phyloP scores from a whole-genome alignment of 2,329 filamentous ascomycete genomes.

The Aureobasidium pullulans region DNA sequence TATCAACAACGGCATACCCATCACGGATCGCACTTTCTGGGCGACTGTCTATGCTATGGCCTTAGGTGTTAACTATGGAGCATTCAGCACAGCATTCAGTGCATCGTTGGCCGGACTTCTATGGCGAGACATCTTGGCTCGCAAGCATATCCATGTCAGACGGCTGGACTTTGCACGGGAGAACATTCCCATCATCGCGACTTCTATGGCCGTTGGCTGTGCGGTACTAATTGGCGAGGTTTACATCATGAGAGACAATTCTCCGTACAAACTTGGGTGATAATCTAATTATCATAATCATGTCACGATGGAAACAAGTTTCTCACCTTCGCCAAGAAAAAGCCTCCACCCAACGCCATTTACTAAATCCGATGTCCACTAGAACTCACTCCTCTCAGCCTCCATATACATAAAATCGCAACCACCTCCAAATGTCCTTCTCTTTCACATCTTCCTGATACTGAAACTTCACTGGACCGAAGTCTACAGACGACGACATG shows the following conservation, averaged over 20 bases:
- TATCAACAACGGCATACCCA: slow-evolving; percentile 34
- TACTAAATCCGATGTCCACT: no score
- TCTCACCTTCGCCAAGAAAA: no score
- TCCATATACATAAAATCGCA: no score
- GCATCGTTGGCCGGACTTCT: slow-evolving; percentile 64
- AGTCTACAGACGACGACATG: no score
- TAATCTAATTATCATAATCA: background rate
- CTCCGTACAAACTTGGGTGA: slow-evolving; percentile 28
- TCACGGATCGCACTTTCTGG: slow-evolving; percentile 63
- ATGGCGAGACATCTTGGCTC: slow-evolving; percentile 62
- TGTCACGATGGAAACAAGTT: background rate
- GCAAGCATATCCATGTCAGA: slow-evolving; percentile 61
- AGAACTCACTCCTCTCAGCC: no score
- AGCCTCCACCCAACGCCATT: no score
- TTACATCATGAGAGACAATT: slow-evolving; percentile 47
- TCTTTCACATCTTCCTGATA: no score
- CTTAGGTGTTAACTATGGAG: slow-evolving; percentile 66
- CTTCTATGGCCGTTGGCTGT: slow-evolving; percentile 59
- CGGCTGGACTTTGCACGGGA: slow-evolving; percentile 59
- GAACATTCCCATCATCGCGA: slow-evolving; percentile 64
- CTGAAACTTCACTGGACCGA: no score
- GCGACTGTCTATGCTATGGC: slow-evolving; percentile 69
- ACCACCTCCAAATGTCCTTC: no score
- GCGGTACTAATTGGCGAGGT: slow-evolving; percentile 56
- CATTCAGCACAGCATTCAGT: slow-evolving; percentile 65